Percentiles rank a stretch among this genome's conserved stretches.
Conservation (phyloP, 2,329 filamentous ascomycete genomes). For the Zymoseptoria ardabiliae region DNA sequence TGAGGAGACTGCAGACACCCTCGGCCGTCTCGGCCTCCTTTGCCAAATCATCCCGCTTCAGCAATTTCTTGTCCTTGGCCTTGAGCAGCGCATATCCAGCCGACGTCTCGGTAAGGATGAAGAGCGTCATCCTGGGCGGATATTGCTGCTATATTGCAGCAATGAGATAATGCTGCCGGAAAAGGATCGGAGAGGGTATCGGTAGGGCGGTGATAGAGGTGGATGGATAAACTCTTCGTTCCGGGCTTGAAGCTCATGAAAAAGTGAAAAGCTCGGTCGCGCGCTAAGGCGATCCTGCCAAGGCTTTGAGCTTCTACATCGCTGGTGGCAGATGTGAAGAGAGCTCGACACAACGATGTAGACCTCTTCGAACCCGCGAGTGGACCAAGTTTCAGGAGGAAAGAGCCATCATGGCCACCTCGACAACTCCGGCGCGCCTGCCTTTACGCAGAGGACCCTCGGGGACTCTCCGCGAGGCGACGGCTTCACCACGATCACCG, state of each 20-base stretch:
- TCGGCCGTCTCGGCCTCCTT: conserved; percentile 72
- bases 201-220: background rate
- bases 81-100: conserved; percentile 98
- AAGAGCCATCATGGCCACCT: conserved; percentile 12
- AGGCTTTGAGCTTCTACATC: background rate
- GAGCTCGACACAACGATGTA: conserved; percentile 1
- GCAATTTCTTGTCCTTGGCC: conserved; percentile 95
- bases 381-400: background rate
- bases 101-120: conserved; percentile 89
- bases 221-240: conserved; percentile 1
- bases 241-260: too few species aligned
- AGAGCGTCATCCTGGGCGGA: conserved; percentile 44
- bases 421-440: conserved; percentile 3
- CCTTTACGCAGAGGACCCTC: conserved; percentile 11
- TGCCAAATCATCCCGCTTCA: conserved; percentile 76
- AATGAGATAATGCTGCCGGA: background rate
- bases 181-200: background rate
- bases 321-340: background rate
- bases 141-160: conserved; percentile 12
- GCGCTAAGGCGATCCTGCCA: background rate
- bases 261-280: too few species aligned
- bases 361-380: background rate
- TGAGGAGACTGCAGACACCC: conserved; percentile 81
- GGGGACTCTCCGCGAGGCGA: background rate
- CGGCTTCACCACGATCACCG: conserved; percentile 27